phyloP scores from a whole-genome alignment of 208 protist species.

The Leishmania tarentolae region DNA sequence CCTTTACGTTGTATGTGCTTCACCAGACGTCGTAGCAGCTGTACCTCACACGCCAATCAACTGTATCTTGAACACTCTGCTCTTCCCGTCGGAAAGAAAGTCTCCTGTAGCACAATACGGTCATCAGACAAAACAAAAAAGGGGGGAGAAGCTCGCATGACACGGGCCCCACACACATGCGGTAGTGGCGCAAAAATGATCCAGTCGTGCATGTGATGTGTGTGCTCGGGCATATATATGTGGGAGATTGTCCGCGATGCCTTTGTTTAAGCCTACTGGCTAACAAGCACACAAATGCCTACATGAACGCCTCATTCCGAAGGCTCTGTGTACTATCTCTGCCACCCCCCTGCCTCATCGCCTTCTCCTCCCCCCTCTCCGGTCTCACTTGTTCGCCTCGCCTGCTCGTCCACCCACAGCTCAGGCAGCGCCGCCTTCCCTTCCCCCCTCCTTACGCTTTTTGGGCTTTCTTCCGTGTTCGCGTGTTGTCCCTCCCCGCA shows the following conservation, averaged over 20 bases:
- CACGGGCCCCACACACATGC: background rate
- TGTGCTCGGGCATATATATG: background rate
- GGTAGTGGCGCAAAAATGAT: background rate
- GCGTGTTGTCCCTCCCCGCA: background rate
- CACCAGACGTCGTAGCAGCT: background rate
- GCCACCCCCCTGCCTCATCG: background rate
- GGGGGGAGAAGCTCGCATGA: background rate
- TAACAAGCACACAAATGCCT: background rate
- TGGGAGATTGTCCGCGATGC: background rate
- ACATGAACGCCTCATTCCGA: background rate
- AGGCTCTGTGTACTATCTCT: background rate
- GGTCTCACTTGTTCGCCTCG: too few species aligned
- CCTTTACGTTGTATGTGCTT: background rate
- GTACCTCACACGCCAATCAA: background rate
- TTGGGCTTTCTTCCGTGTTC: background rate
- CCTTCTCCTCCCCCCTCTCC: background rate
- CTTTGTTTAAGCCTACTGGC: too few species aligned
- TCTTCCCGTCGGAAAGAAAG: background rate
- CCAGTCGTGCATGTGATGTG: background rate
- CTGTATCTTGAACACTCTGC: background rate
- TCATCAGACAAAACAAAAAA: background rate
- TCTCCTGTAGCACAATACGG: background rate
- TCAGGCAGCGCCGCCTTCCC: background rate
- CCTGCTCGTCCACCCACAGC: background rate
- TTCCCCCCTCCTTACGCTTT: background rate